Base-by-base conservation (phyloP, 2,329 filamentous ascomycete species). In the Penicillium freii region DNA sequence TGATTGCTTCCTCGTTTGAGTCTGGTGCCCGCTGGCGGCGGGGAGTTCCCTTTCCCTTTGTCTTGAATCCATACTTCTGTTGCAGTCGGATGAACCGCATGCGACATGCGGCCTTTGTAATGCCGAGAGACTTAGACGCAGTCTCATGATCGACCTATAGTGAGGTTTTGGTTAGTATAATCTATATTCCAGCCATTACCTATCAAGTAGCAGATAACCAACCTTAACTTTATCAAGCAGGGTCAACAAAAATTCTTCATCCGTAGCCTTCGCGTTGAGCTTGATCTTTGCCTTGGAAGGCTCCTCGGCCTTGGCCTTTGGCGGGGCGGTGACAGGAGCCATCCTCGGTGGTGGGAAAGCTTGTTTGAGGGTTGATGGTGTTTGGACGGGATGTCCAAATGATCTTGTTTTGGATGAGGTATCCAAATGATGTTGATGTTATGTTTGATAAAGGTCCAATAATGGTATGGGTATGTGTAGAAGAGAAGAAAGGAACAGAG, bases 41-140 rank as follows among this genome's bases (percentile, higher is more conserved):
- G 2, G 27, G 27, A 2, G 11, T 31, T 0, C 43, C n/a, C n/a
- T 31, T 31, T 0, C 27, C 27, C 10, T 21, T 29, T 1, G 9
- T 5, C 4, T 34, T 47, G 0, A 47, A 23, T 0, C 45, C 45
- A 1, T 47, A 3, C 0, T 25, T 25, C 2, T 47, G 29, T 0
- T 25, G 45, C 0, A 47, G 5, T 0, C 45, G 45, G 15, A 13
- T 21, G 0, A 7, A 7, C 0, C 45, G 45, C 45, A 47, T 47
- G 0, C 45, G 45, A 2, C 45, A 23, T 0, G 45, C 15, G 0
- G 44, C 7, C 8, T 23, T 17, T 0, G 17, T 4, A 5, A 47
- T 23, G 1, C 44, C 44, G 0, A 47, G 19, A 1, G n/a, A 1
- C 1, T 17, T 5, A 1, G 44, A 15, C 0, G 29, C 29, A 6